These are phyloP conservation scores for Aspergillus texensis DNA, from an alignment of 2,329 filamentous ascomycete genomes.

Conservation along the genomic window DNA sequence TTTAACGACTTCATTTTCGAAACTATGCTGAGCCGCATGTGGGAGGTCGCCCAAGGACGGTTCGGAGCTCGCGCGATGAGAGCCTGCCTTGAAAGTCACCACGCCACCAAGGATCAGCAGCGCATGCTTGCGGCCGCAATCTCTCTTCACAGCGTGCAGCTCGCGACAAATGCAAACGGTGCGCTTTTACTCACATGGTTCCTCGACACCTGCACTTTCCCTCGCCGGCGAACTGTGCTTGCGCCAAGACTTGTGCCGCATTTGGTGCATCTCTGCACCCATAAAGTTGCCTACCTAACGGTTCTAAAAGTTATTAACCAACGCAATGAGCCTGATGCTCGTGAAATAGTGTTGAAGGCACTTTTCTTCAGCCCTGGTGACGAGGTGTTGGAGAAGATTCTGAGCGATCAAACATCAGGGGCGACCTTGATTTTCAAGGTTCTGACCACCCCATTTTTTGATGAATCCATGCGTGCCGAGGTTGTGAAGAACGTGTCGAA, in stretches of 20 bases:
- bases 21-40: conserved; percentile 90
- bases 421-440: conserved; percentile 98
- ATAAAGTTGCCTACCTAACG: conserved; percentile 97
- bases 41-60: conserved; percentile 88
- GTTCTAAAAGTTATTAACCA: conserved; percentile 99
- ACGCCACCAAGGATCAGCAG: conserved; percentile 93
- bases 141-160: conserved; percentile 92
- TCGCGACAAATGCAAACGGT: conserved; percentile 94
- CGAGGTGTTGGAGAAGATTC: conserved; percentile 82
- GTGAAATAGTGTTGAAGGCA: conserved; percentile 85
- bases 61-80: conserved; percentile 96
- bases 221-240: conserved; percentile 84
- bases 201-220: conserved; percentile 96
- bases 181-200: conserved; percentile 96
- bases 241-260: conserved; percentile 91
- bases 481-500: conserved; percentile 91
- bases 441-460: conserved; percentile 94
- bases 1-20: conserved; percentile 98
- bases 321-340: conserved; percentile 87
- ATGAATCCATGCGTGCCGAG: conserved; percentile 83
- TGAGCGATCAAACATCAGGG: conserved; percentile 88
- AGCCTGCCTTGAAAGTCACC: conserved; percentile 93
- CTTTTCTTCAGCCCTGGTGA: conserved; percentile 91
- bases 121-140: conserved; percentile 92
- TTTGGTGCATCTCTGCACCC: conserved; percentile 91